These are phyloP conservation scores for Clonostachys sp. DNA, from an alignment of 2,329 filamentous ascomycete species.

Conservation along the genomic window DNA sequence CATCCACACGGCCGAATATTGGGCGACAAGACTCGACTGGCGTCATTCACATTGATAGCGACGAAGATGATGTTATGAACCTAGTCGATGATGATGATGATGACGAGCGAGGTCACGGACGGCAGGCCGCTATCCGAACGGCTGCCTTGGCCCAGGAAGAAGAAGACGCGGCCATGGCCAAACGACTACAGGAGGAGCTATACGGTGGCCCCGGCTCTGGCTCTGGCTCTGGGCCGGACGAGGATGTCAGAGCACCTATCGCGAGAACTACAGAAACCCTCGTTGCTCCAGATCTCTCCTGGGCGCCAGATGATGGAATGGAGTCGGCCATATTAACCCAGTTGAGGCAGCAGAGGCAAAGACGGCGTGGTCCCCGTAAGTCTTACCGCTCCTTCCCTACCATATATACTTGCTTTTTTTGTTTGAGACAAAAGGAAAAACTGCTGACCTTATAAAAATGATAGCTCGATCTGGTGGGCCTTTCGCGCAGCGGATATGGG, in stretches of 20 bases:
- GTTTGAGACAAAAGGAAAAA: no score
- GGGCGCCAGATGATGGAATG: slow-evolving; percentile 45
- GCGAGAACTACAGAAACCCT: slow-evolving; percentile 88
- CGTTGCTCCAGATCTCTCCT: slow-evolving; percentile 59
- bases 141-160: slow-evolving; percentile 58
- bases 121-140: slow-evolving; percentile 29
- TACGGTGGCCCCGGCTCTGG: slow-evolving; percentile 51
- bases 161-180: slow-evolving; percentile 90
- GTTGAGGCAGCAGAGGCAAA: slow-evolving; percentile 32
- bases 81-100: slow-evolving; percentile 30
- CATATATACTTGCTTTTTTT: no score
- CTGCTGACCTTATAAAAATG: neutral
- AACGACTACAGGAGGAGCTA: slow-evolving; percentile 86
- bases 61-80: slow-evolving; percentile 48
- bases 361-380: no score
- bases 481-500: slow-evolving; percentile 33
- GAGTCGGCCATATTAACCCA: slow-evolving; percentile 62
- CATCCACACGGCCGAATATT: slow-evolving; percentile 14
- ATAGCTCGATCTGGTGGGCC: slow-evolving; percentile 20
- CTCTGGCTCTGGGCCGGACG: slow-evolving; percentile 30
- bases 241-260: slow-evolving; percentile 82
- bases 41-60: slow-evolving; percentile 71
- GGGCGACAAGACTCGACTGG: slow-evolving; percentile 27
- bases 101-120: slow-evolving; percentile 28
- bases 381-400: no score